Evolutionary conservation across 2,329 filamentous ascomycete genomes (phyloP), one percentile per base, ranked within the genome.

Genomic region (Cryoendolithus antarcticus): DNA sequence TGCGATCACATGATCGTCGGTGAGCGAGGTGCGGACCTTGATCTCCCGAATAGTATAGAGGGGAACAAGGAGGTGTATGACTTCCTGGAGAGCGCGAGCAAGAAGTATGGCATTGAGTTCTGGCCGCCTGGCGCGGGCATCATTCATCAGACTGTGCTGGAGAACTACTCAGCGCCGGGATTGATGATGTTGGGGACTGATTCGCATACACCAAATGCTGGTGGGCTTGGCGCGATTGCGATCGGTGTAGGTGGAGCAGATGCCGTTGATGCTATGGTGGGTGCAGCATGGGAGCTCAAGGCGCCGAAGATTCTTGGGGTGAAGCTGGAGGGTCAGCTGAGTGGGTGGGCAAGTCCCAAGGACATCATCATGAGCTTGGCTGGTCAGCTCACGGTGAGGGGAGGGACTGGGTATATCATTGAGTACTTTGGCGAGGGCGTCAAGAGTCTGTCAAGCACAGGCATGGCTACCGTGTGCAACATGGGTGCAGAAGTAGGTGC

Each of bases 1-100:
- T 98, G 91, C 65, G 91, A 98, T 67, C 91, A 98, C 63, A 80
- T 98, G 78, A 96, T 98, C 65, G 89, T 96, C 21, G 91, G 89
- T 41, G 81, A 93, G 64, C 82, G 80, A 58, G 91, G 91, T 43
- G 91, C 89, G 29, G 80, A 89, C 53, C 74, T 77, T 15, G 91
- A 98, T 65, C 66, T 98, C 45, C 75, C 81, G 21, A 76, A 80
- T 27, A 91, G 86, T 31, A 93, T 98, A 46, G 72, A 80, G 62
- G 82, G 83, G 34, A 98, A 98, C 64, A 86, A 86, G 61, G 91
- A 98, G 69, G 88, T 98, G 1, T 98, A 95, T 59, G 86, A 94
- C 63, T 98, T 98, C 61, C 65, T 98, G 41, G 89, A 95, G 70
- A 93, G 84, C 39, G 91, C 91, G 0, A 80, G 80, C 10, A 86